Evolutionary conservation across 768 basidiomycete genomes (phyloP).

Genomic region (Suillus placidus): DNA sequence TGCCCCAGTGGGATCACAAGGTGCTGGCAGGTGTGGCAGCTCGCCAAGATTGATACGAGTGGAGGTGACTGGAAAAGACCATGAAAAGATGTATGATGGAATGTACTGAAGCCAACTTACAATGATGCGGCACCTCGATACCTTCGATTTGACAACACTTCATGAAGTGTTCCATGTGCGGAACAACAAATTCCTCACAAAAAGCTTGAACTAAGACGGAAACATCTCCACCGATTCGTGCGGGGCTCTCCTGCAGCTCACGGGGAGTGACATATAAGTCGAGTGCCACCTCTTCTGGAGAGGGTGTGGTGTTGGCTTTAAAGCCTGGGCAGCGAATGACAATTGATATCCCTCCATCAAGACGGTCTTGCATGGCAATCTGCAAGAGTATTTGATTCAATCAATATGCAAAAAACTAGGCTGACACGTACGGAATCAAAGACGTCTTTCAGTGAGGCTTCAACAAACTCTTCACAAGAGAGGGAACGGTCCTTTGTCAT

Average conservation of each 20-base stretch:
- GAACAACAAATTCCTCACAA: constrained; percentile 15
- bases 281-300: constrained; percentile 7
- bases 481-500: neutral
- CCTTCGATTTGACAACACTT: constrained; percentile 6
- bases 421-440: constrained; percentile 10
- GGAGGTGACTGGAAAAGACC: neutral
- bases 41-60: neutral
- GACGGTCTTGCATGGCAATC: constrained; percentile 15
- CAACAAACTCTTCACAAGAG: neutral
- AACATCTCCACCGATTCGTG: constrained; percentile 7
- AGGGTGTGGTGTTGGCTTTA: neutral
- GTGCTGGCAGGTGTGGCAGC: constrained; percentile 4
- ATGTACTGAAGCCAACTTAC: neutral
- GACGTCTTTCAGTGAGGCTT: neutral
- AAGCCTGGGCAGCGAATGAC: constrained; percentile 11
- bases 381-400: neutral
- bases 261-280: constrained; percentile 16
- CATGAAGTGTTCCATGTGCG: constrained; percentile 12
- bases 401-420: neutral
- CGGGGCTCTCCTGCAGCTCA: neutral
- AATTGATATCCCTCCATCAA: constrained; percentile 15
- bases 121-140: constrained; percentile 3
- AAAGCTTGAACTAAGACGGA: constrained; percentile 14
- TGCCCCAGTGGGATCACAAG: neutral
- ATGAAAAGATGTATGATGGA: neutral